Evolutionary conservation across 257 asterid genomes (phyloP).

Genomic region (Buddleja alternifolia): DNA sequence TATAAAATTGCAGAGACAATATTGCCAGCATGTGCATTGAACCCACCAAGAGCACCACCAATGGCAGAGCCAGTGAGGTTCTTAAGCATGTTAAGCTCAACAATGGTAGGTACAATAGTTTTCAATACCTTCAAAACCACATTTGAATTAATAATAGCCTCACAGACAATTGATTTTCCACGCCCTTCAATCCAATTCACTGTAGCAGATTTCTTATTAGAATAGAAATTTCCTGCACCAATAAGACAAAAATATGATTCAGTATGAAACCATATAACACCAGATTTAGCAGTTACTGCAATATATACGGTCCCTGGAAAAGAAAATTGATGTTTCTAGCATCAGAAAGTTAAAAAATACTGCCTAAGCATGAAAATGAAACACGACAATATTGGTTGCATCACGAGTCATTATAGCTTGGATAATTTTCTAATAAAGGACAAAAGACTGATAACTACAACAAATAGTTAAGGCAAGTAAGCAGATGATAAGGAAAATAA

Average conservation of each 20-base stretch:
- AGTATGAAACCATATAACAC: background rate
- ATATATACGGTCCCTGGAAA: constrained; percentile 4
- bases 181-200: constrained; percentile 96
- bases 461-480: background rate
- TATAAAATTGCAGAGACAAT: constrained; percentile 83
- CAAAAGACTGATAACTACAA: too few species aligned
- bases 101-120: constrained; percentile 71
- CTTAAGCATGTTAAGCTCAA: constrained; percentile 95
- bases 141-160: constrained; percentile 67
- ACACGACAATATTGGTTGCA: background rate
- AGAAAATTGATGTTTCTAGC: background rate
- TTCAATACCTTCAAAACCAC: constrained; percentile 76
- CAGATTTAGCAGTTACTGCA: background rate
- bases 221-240: constrained; percentile 78
- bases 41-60: constrained; percentile 94
- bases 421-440: background rate
- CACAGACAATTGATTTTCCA: constrained; percentile 94
- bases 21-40: constrained; percentile 93
- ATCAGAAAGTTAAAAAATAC: too few species aligned
- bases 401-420: constrained; percentile 19
- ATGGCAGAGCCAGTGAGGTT: constrained; percentile 91
- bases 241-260: constrained; percentile 14
- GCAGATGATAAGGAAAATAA: background rate
- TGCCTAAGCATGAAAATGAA: too few species aligned
- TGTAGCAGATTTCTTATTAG: constrained; percentile 94